Evolutionary conservation across 106 monocot genomes (phyloP), one percentile per base, ranked within the genome.

Genomic region (Alisma plantagoaquatica): DNA sequence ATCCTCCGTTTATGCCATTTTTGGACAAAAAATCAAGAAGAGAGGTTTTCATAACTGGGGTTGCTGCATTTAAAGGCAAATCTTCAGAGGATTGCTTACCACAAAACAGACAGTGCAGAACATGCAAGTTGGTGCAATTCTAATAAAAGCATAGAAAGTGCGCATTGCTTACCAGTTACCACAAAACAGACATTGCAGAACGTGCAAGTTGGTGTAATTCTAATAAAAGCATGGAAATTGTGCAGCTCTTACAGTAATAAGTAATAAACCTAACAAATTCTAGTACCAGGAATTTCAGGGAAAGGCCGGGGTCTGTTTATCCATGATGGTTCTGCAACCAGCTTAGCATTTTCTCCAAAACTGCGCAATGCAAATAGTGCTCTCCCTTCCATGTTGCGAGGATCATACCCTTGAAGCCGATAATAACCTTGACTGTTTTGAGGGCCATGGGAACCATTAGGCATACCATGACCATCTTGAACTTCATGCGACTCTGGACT

Each of bases 261-360:
- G n/a, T n/a, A n/a, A n/a, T n/a, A n/a, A 44, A 1, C 19, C 6
- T 1, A 20, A 14, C 23, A 9, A 45, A 63, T 14, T 35, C 26
- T 11, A 43, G 27, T 84, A 84, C 87, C 79, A 50, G 71, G 52
- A 30, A 64, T 15, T 17, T 47, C 29, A 12, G 51, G 57, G 41
- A 41, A 52, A 18, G 23, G 43, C 31, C 26, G 33, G 41, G 46
- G 45, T 11, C 56, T 27, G 14, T 70, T 59, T n/a, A 61, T 45
- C 57, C 46, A 51, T 52, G 56, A 38, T 21, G 56, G 68, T 49
- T 77, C 68, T 14, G 71, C 74, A 33, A 16, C 46, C 67, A 79
- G 73, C 47, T 60, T 83, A 51, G 83, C 83, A 68, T 64, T 80
- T 66, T 94, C 72, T 5, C 88, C 87, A 59, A 88, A 94, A 46